Evolutionary conservation across 257 asterid species (phyloP), one percentile per base, ranked within the genome.

Genomic region (Thymus mandschuricus): DNA sequence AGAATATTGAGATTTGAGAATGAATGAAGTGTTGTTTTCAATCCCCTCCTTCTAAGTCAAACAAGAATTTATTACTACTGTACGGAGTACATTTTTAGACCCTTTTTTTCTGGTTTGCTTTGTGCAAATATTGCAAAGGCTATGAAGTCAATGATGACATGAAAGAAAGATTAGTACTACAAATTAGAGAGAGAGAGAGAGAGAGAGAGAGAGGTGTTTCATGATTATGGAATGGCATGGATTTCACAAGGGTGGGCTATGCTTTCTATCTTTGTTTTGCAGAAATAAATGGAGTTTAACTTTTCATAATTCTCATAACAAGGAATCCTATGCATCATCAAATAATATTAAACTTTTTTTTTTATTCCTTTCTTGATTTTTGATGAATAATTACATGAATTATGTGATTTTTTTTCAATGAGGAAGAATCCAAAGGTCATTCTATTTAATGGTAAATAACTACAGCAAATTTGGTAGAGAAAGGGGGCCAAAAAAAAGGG

Each of bases 301-400:
- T 68, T 69, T 40, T 56, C 15, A 12, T 49, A 56, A 38, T 73
- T 8, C 21, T 58, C 8, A 66, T 34, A 57, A 64, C 31, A 66
- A 13, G 68, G 82, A 74, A 80, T 80, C 82, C 82, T 27, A 63
- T 74, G 84, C 45, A 44, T 44, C 73, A 78, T 63, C 63, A 65
- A 67, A 61, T 70, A 40, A 67, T 59, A 60, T 59, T 21, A 21
- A 64, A 31, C 45, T 59, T 35, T 15, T 31, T 35, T 15, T 64
- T 4, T 6, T 6, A 2, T 5, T 54, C 7, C 0, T n/a, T 5
- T 29, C 8, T 29, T 11, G 8, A n/a, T 56, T 31, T 7, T 27
- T 21, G 8, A 33, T 7, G 34, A 54, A 54, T 28, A 27, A 54
- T 27, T 7, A 28, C 28, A 52, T 8, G 30, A 52, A 6, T 8